Base-by-base conservation (phyloP, 2,329 filamentous ascomycete species). In the Coniochaeta pulveracea region DNA sequence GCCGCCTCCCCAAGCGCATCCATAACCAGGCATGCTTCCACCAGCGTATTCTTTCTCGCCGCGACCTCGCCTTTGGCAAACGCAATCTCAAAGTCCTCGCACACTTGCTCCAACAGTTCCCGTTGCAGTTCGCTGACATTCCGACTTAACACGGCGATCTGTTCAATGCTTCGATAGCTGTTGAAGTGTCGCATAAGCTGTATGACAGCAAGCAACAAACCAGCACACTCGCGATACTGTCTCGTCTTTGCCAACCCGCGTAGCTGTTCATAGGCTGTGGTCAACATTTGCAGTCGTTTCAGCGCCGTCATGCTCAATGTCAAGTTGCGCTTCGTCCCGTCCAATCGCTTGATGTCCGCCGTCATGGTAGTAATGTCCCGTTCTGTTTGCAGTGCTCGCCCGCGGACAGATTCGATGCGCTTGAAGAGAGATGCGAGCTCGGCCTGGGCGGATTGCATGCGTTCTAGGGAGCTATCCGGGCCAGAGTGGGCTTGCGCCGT, bases 131-230 rank as follows among this genome's bases (percentile, higher is more conserved):
- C 91, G 5, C 86, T 81, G 22, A 98, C 91, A 47, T 93, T 93
- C 33, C 85, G 77, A 51, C 85, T 93, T 41, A 98, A 66, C 1
- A 83, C 83, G 18, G 91, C 91, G 52, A 98, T 96, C 66, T 98
- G 91, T 53, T 96, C 89, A 46, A 98, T 96, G 47, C 86, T 94
- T 38, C 91, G 71, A 56, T 96, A 98, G 57, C 85, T 93, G 61
- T 94, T 93, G 70, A 98, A 98, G 60, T 98, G 88, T 44, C 84
- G 84, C 83, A 96, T 95, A 28, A 98, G 76, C 69, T 98, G 91
- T 37, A 98, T 73, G 19, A 98, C 91, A 8, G 91, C 91, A 61
- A 94, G 85, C 37, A 98, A 66, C 38, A 98, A 67, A 47, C 93
- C 86, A 11, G 89, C 88, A 52, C 91, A 96, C 55, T 98, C 91